Evolutionary conservation across 2,329 filamentous ascomycete genomes (phyloP).

Genomic region (Colletotrichum sp.): DNA sequence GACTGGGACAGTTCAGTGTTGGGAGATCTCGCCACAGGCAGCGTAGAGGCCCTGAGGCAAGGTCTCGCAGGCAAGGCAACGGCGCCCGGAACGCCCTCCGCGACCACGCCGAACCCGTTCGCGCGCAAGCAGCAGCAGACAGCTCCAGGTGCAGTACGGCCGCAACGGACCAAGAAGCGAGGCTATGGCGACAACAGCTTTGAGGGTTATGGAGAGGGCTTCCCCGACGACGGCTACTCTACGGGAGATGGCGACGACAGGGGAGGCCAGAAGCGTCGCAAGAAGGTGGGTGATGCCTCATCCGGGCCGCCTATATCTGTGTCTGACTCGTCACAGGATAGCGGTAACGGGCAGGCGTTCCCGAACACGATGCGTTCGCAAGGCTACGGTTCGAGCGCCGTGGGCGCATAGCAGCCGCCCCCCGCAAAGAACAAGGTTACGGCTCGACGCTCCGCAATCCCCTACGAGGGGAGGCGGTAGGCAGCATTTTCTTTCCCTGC

Average conservation of each 20-base stretch:
- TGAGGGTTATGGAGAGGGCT: slow-evolving; percentile 77
- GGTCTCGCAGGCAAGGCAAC: slow-evolving; percentile 51
- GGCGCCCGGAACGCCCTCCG: slow-evolving; percentile 58
- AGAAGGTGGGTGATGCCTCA: slow-evolving; percentile 57
- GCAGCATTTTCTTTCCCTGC: not conserved
- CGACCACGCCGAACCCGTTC: slow-evolving; percentile 30
- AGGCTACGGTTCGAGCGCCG: slow-evolving; percentile 64
- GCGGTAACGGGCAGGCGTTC: slow-evolving; percentile 44
- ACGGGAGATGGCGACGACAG: slow-evolving; percentile 74
- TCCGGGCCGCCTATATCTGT: slow-evolving; percentile 27
- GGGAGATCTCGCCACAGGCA: slow-evolving; percentile 56
- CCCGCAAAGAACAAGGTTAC: not conserved
- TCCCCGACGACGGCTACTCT: slow-evolving; percentile 74
- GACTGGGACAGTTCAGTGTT: slow-evolving; percentile 65
- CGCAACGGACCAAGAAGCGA: slow-evolving; percentile 76
- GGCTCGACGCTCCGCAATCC: not conserved
- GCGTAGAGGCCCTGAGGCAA: slow-evolving; percentile 41
- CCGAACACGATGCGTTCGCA: slow-evolving; percentile 51
- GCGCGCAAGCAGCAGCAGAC: slow-evolving; percentile 18
- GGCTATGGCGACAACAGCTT: slow-evolving; percentile 78
- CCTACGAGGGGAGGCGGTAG: not conserved
- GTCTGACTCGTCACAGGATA: slow-evolving; percentile 54
- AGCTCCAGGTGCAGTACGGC: slow-evolving; percentile 43
- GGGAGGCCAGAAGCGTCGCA: slow-evolving; percentile 64
- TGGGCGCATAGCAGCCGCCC: slow-evolving; percentile 50